These are phyloP conservation scores for Colletotrichum spaethianum DNA, from an alignment of 2,329 filamentous ascomycete genomes.

Conservation along the genomic window DNA sequence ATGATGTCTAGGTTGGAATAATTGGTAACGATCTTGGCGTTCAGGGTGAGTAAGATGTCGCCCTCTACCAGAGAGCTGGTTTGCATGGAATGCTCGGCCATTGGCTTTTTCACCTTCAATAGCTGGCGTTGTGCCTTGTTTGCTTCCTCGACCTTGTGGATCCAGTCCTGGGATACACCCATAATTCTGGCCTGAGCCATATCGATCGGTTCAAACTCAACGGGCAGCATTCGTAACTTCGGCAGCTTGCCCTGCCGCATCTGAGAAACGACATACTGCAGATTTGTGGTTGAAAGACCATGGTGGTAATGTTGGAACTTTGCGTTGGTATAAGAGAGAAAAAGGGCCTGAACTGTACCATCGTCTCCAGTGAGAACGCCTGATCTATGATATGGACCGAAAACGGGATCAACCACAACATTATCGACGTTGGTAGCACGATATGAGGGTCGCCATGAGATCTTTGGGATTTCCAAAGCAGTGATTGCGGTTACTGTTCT, in stretches of 20 bases:
- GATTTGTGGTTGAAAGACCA: conserved; percentile 89
- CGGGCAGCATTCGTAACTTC: conserved; percentile 89
- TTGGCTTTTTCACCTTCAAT: conserved; percentile 57
- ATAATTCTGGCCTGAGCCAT: conserved; percentile 98
- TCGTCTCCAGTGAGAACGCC: conserved; percentile 92
- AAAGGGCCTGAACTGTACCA: conserved; percentile 93
- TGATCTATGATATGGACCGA: conserved; percentile 92
- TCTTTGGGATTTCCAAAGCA: conserved; percentile 95
- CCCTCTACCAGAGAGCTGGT: conserved; percentile 81
- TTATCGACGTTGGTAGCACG: conserved; percentile 96
- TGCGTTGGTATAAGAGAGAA: conserved; percentile 97
- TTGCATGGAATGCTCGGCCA: conserved; percentile 61
- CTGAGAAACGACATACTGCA: conserved; percentile 87
- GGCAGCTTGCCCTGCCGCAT: conserved; percentile 86
- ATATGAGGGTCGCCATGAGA: conserved; percentile 78
- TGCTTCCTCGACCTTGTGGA: conserved; percentile 87
- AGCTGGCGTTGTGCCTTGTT: conserved; percentile 95
- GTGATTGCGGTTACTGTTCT: conserved; percentile 98
- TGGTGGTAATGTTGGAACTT: conserved; percentile 97
- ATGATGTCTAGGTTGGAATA: conserved; percentile 95
- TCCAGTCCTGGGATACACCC: conserved; percentile 97
- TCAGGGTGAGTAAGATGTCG: conserved; percentile 92
- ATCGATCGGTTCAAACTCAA: conserved; percentile 94
- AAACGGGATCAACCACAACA: conserved; percentile 93
- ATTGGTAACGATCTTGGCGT: conserved; percentile 91